phyloP scores from a whole-genome alignment of 2,329 filamentous ascomycete genomes.

The Elsinoe ampelina region DNA sequence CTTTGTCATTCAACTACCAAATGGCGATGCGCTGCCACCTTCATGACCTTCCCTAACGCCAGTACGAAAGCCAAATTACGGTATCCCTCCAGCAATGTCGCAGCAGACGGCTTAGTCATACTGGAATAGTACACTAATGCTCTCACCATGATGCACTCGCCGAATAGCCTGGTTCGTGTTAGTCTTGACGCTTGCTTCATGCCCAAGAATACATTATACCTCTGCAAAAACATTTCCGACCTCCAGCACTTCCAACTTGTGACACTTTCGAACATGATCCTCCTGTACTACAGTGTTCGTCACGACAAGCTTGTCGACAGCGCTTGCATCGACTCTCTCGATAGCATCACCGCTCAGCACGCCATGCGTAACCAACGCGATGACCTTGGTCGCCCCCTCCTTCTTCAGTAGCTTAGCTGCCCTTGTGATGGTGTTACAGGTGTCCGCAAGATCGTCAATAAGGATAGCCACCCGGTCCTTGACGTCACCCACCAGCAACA shows the following conservation, averaged over 20 bases:
- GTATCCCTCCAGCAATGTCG: not conserved
- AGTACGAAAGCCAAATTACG: not conserved
- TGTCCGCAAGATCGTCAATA: slow-evolving; percentile 90
- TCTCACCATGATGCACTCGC: slow-evolving; percentile 93
- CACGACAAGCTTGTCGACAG: slow-evolving; percentile 85
- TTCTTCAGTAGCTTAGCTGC: slow-evolving; percentile 95
- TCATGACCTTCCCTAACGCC: too few relatives aligned
- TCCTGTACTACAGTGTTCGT: slow-evolving; percentile 91
- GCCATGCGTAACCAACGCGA: slow-evolving; percentile 87
- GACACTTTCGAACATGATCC: slow-evolving; percentile 66
- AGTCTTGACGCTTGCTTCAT: not conserved
- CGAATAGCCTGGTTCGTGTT: slow-evolving; percentile 58
- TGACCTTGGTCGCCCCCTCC: slow-evolving; percentile 79
- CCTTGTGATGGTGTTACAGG: slow-evolving; percentile 91
- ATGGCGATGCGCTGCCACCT: too few relatives aligned
- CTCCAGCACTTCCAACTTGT: slow-evolving; percentile 86
- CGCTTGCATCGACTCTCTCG: slow-evolving; percentile 83
- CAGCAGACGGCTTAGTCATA: slow-evolving; percentile 49
- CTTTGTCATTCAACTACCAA: too few relatives aligned
- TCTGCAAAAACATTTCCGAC: slow-evolving; percentile 85
- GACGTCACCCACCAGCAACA: slow-evolving; percentile 91
- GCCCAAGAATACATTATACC: slow-evolving; percentile 35
- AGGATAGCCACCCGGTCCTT: slow-evolving; percentile 74
- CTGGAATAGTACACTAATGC: slow-evolving; percentile 90
- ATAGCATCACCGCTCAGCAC: slow-evolving; percentile 94